Base-by-base conservation (phyloP, 345 rosid genomes). In the Boechera retrofracta region DNA sequence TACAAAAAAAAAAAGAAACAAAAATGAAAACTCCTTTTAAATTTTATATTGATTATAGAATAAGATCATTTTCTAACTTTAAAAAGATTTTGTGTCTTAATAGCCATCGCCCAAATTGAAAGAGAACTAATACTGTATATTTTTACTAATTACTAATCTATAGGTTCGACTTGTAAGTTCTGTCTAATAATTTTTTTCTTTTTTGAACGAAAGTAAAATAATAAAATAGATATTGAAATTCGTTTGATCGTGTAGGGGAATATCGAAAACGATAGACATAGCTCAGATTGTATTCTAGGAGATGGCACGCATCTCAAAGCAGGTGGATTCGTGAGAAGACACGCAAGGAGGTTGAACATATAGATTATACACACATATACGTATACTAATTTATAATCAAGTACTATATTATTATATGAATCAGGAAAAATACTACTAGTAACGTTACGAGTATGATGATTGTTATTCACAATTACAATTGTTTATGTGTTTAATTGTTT, bases 301-400 rank as follows among this genome's bases (percentile, higher is more conserved):
- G 52, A 71, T 77, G 80, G 76, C 76, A 77, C 81, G 72, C 81
- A 64, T 56, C 54, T 71, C 81, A 64, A 77, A 64, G 76, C 72
- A 26, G 35, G 36, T 55, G 4, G 65, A 70, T 45, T 70, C 65
- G 33, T 48, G 3, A 16, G 42, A 28, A 6, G 80, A 64, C 80
- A 71, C 66, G 76, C 45, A 71, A 77, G 28, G 26, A 77, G 28
- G 12, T 59, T 63, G 42, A 49, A 67, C 26, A 39, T 33, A 39
- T 39, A 9, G 9, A 39, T 39, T 10, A 39, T 39, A 8, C 41
- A 51, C 29, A 51, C 8, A 51, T 2, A 53, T 18, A 75, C 26
- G 48, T 36, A 67, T n/a, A 58, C 5, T 21, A 24, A 32, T 36
- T 35, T 26, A 64, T 33, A 56, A 35, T 44, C 57, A 45, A 10